These are phyloP conservation scores for Aspergillus panamensis DNA, from an alignment of 495 filamentous ascomycete species.

Conservation along the genomic window DNA sequence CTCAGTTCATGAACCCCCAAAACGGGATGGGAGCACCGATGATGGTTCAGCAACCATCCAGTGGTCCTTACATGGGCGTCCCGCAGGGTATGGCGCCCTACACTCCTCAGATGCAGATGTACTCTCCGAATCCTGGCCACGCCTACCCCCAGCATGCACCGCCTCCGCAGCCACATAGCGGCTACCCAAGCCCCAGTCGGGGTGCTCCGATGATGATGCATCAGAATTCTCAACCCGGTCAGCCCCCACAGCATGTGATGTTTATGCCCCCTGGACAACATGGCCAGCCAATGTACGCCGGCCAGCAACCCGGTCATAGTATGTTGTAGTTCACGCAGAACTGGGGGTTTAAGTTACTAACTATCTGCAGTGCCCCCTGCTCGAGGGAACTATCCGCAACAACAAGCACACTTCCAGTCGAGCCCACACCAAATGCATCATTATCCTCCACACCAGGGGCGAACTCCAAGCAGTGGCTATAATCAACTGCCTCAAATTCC, in stretches of 20 bases:
- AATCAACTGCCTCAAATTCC: conserved; percentile 51
- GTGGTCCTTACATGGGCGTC: conserved; percentile 50
- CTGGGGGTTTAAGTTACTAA: conserved; percentile 21
- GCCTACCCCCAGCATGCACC: conserved; percentile 61
- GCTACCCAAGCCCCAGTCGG: conserved; percentile 79
- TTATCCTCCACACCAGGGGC: conserved; percentile 58
- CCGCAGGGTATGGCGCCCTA: conserved; percentile 56
- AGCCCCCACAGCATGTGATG: conserved; percentile 54
- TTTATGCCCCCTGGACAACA: conserved; percentile 68
- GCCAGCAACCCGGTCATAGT: conserved; percentile 63
- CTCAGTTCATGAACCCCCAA: conserved; percentile 64
- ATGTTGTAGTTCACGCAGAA: conserved; percentile 38
- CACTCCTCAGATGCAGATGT: conserved; percentile 69
- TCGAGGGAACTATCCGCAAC: conserved; percentile 56
- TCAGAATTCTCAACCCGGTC: conserved; percentile 71
- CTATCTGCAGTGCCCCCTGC: conserved; percentile 52
- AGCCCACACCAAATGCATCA: conserved; percentile 66
- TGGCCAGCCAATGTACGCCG: conserved; percentile 62
- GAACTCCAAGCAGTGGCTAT: conserved; percentile 56
- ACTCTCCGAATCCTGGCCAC: conserved; percentile 63
- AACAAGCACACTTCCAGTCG: conserved; percentile 58
- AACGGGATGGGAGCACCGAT: conserved; percentile 67
- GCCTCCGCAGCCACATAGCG: conserved; percentile 65
- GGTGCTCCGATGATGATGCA: conserved; percentile 83
- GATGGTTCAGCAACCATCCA: conserved; percentile 76